Evolutionary conservation across 768 basidiomycete species (phyloP).

Genomic region (Boletus vinaceobasis): DNA sequence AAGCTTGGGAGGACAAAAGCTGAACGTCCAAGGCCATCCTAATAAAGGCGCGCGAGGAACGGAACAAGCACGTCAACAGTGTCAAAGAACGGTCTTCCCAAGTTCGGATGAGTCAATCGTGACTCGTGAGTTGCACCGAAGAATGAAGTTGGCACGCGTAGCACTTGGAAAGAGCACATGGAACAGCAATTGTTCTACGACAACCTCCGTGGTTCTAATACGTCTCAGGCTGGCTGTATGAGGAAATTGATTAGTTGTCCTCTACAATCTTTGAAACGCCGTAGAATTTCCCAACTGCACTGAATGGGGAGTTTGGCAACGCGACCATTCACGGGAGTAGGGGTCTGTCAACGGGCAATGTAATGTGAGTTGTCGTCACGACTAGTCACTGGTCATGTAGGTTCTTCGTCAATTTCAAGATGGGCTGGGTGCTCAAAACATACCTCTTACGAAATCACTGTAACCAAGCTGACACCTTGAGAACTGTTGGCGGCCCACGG

Average conservation of each 20-base stretch:
- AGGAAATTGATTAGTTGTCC: not conserved
- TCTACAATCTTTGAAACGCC: not conserved
- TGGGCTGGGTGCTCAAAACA: too few relatives aligned
- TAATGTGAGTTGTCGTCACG: too few relatives aligned
- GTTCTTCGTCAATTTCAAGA: too few relatives aligned
- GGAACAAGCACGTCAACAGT: not conserved
- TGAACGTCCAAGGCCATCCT: not conserved
- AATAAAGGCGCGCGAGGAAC: slow-evolving; percentile 1
- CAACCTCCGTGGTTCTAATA: not conserved
- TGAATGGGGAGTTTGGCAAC: not conserved
- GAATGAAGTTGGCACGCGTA: not conserved
- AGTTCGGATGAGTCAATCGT: not conserved
- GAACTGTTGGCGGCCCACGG: too few relatives aligned
- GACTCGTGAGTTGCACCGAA: not conserved
- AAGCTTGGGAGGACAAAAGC: not conserved
- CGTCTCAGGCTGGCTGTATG: not conserved
- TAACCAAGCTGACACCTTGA: too few relatives aligned
- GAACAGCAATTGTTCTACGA: not conserved
- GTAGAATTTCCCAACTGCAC: not conserved
- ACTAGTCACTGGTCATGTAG: too few relatives aligned
- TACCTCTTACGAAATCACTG: too few relatives aligned
- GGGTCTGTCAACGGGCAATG: too few relatives aligned
- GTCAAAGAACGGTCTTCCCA: not conserved
- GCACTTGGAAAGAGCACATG: not conserved
- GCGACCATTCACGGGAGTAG: not conserved